Evolutionary conservation across 1,139 yeast species (phyloP).

Genomic region (Geotrichum citri-aurantii): DNA sequence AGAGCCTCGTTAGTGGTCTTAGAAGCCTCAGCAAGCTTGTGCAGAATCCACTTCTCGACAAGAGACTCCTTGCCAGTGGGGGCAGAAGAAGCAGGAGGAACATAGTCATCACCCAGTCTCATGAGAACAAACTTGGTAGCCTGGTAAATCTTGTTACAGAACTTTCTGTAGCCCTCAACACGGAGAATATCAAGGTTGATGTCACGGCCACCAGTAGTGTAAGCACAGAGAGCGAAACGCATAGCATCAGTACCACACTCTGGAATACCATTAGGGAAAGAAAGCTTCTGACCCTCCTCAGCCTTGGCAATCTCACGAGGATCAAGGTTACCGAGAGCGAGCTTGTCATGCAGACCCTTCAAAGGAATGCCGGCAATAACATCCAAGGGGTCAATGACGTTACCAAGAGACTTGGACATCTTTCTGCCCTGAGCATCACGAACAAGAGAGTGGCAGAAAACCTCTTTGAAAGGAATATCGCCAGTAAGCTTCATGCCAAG

Average conservation of each 20-base stretch:
- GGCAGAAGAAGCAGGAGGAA: slow-evolving; percentile 60
- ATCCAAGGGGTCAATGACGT: slow-evolving; percentile 92
- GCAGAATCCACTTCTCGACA: slow-evolving; percentile 95
- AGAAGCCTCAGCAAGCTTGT: slow-evolving; percentile 69
- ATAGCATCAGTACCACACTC: slow-evolving; percentile 99
- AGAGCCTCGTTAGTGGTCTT: slow-evolving; percentile 58
- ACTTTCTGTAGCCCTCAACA: slow-evolving; percentile 98
- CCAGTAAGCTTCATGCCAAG: slow-evolving; percentile 89
- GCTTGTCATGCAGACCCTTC: slow-evolving; percentile 72
- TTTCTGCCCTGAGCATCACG: slow-evolving; percentile 99
- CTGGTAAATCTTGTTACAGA: slow-evolving; percentile 98
- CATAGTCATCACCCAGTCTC: slow-evolving; percentile 83
- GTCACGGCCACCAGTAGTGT: slow-evolving; percentile 98
- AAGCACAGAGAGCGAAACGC: slow-evolving; percentile 96
- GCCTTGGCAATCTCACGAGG: slow-evolving; percentile 86
- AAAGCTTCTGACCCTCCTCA: slow-evolving; percentile 75
- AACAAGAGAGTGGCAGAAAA: slow-evolving; percentile 95
- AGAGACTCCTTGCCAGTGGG: slow-evolving; percentile 77
- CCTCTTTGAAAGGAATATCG: slow-evolving; percentile 87
- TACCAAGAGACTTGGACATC: slow-evolving; percentile 97
- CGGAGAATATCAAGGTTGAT: slow-evolving; percentile 93
- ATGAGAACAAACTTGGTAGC: slow-evolving; percentile 95
- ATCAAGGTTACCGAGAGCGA: slow-evolving; percentile 77
- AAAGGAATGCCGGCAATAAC: slow-evolving; percentile 84
- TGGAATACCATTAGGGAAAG: slow-evolving; percentile 96